Base-by-base conservation (phyloP, 805 yeast genomes). In the Blastobotrys mokoenaii region DNA sequence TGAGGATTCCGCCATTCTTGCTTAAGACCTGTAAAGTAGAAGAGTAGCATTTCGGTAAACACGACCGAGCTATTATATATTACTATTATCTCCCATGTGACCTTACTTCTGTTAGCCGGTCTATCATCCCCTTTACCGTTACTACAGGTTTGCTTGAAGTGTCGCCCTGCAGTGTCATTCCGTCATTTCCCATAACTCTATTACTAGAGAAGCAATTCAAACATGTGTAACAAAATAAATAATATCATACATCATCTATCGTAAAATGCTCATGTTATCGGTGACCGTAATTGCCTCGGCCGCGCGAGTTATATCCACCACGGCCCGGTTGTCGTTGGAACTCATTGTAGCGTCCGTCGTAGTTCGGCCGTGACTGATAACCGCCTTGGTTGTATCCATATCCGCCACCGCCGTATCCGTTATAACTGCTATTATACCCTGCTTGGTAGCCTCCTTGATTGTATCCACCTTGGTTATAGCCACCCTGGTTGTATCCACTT, bases 401-500 rank as follows among this genome's bases (percentile, higher is more conserved):
- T 31, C 58, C 50, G 15, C 59, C 54, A 31, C 22, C 29, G 32
- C 37, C 40, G 36, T 43, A 27, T 41, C 42, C 44, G 25, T 45
- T 30, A 27, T 54, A 46, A 18, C 53, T 46, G 18, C 55, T 45
- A 20, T 52, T 42, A 40, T 53, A 32, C 20, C 48, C 44, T 33
- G 50, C 49, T 17, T 33, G 44, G 33, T 40, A 41, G 7, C 43
- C 39, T 8, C 37, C 30, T 11, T 41, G 20, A 29, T 49, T 18
- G n/a, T 50, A 47, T n/a, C n/a, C n/a, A 27, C 51, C 51, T 16
- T 43, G 46, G 41, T 54, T 43, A 32, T 52, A 46, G 38, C 51
- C 62, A 4, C 27, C 27, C 27, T 52, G 50, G 38, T 47, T 44
- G 44, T 45, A 39, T 17, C 58, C 51, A 12, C 57, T 52, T 38